Conservation (phyloP, 2,329 filamentous ascomycete genomes). For the Penicillium sp. region DNA sequence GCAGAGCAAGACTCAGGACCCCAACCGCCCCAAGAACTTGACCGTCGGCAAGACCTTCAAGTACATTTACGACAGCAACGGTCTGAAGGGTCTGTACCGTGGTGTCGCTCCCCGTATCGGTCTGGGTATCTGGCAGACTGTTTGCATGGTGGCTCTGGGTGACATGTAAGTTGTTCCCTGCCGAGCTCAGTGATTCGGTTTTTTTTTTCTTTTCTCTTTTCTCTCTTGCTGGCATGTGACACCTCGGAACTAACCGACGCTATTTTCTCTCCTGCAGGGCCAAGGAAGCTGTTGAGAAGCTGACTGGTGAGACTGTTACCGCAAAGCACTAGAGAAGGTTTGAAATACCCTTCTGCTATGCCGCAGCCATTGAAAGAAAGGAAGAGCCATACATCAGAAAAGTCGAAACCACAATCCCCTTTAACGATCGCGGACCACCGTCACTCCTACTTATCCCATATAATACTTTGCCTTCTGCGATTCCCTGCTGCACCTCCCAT, state of each 20-base stretch:
- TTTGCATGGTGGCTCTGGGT: slow-evolving; percentile 98
- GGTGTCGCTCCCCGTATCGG: slow-evolving; percentile 91
- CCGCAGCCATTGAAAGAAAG: slow-evolving; percentile 11
- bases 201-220: slow-evolving; percentile 1
- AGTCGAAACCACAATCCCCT: too few species aligned
- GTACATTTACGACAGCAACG: slow-evolving; percentile 90
- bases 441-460: too few species aligned
- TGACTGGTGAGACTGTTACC: slow-evolving; percentile 58
- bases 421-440: too few species aligned
- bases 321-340: slow-evolving; percentile 55
- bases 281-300: slow-evolving; percentile 60
- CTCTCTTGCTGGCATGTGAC: slow-evolving; percentile 16
- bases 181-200: background rate
- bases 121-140: slow-evolving; percentile 96
- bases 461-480: slow-evolving; percentile 3
- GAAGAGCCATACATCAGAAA: background rate
- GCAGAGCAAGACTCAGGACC: slow-evolving; percentile 98
- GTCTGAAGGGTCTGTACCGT: slow-evolving; percentile 87
- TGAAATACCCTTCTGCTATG: slow-evolving; percentile 36
- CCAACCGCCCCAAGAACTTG: slow-evolving; percentile 98
- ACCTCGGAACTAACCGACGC: slow-evolving; percentile 28
- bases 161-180: slow-evolving; percentile 68
- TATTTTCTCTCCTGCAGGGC: slow-evolving; percentile 43
- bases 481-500: background rate
- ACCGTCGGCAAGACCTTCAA: slow-evolving; percentile 74